Evolutionary conservation across 2,329 filamentous ascomycete genomes (phyloP), one percentile per base, ranked within the genome.

Genomic region (Lasiodiplodia hormozganensis): DNA sequence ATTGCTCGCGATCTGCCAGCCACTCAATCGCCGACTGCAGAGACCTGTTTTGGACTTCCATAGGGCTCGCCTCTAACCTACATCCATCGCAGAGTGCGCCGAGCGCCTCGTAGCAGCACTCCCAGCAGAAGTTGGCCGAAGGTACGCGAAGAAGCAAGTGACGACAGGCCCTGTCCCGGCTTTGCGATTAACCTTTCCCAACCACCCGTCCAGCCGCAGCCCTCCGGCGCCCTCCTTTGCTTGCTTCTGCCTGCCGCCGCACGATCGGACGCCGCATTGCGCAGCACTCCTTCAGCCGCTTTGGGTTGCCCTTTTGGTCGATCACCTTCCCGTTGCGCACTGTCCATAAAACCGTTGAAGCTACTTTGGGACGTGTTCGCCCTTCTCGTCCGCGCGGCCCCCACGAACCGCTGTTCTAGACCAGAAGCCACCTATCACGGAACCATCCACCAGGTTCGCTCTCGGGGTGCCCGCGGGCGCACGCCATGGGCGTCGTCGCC

Each of bases 221-320:
- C 60, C 43, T 64, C 60, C 60, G 43, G 60, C 60, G 60, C 60
- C 28, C 28, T 64, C 60, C 16, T 62, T 62, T 51, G 58, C 58
- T 62, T 51, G 58, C 58, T 43, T 49, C 21, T 62, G 38, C 58
- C 16, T 21, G 11, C 60, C 49, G 60, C 60, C 60, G 43, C 43
- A 23, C 40, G 58, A 62, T 62, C 58, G 58, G 40, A 51, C 43
- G 38, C 57, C 57, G 57, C 25, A 62, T 49, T 40, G 43, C 60
- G n/a, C 16, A 51, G 28, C 60, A 52, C 28, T 21, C 40, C 31
- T 34, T 34, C 31, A 34, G 21, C 40, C 21, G 31, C 18, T 60
- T 40, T 23, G 21, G 28, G 49, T 51, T 51, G 47, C 40, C 60
- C n/a, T 64, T 64, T 64, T 25, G 28, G 60, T 52, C 43, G 60